Percentiles rank a stretch among this genome's conserved stretches.
Conservation (phyloP, 2,329 filamentous ascomycete genomes). For the Endoconidiophora laricicola region DNA sequence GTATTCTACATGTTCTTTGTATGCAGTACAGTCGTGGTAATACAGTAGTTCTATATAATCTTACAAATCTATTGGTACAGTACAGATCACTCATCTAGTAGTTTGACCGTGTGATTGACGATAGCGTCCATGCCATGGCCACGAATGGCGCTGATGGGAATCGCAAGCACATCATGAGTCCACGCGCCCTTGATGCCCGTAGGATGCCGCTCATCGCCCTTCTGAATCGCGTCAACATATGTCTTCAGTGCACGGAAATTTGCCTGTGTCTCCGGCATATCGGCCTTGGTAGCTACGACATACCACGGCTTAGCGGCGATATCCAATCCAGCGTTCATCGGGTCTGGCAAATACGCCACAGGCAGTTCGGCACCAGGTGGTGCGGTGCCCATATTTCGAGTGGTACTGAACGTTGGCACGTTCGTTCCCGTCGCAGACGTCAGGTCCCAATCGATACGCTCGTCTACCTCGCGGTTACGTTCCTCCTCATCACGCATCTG, state of each 20-base stretch:
- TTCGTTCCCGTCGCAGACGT: conserved; percentile 25
- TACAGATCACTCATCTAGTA: conserved; percentile 38
- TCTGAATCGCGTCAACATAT: conserved; percentile 53
- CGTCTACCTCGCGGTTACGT: conserved; percentile 42
- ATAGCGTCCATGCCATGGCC: conserved; percentile 67
- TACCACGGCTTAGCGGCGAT: conserved; percentile 96
- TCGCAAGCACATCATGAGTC: conserved; percentile 46
- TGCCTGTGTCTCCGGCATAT: conserved; percentile 59
- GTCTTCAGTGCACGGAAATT: conserved; percentile 55
- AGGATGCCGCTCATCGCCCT: conserved; percentile 51
- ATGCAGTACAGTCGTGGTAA: no score
- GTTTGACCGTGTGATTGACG: conserved; percentile 52
- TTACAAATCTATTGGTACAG: background rate
- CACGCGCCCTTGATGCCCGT: conserved; percentile 44
- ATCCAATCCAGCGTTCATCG: conserved; percentile 27
- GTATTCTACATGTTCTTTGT: no score
- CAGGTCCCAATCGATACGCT: conserved; percentile 40
- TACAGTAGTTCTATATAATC: background rate
- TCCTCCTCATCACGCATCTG: conserved; percentile 62
- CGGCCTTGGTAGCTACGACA: conserved; percentile 85
- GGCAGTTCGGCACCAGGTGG: conserved; percentile 12
- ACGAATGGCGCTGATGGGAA: conserved; percentile 81
- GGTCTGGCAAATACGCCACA: conserved; percentile 18
- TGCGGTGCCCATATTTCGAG: background rate
- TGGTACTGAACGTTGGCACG: background rate